phyloP scores from a whole-genome alignment of 257 asterid genomes.

The Nicotiana paniculata region DNA sequence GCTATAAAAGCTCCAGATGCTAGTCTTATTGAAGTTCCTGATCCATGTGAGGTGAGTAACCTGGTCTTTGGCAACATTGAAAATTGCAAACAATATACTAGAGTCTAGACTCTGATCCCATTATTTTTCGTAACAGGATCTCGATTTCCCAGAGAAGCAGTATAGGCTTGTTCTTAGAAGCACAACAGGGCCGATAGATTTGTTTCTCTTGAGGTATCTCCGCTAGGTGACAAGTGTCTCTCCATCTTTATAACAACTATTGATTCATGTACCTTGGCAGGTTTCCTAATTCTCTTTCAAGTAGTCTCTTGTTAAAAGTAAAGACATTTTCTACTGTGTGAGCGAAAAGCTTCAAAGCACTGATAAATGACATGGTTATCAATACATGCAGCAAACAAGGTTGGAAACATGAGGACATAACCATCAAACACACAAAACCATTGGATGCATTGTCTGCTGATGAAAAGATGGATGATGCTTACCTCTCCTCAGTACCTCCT shows the following conservation, averaged over 20 bases:
- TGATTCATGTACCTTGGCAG: background rate
- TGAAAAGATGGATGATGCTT: slow-evolving; percentile 16
- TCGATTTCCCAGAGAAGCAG: slow-evolving; percentile 37
- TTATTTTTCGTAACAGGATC: slow-evolving; percentile 34
- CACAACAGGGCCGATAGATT: slow-evolving; percentile 53
- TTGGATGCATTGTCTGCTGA: slow-evolving; percentile 26
- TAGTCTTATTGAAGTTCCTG: slow-evolving; percentile 65
- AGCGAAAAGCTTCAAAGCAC: background rate
- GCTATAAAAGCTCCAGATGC: slow-evolving; percentile 78
- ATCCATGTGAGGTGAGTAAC: slow-evolving; percentile 64
- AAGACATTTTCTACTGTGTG: background rate
- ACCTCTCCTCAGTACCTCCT: slow-evolving; percentile 8
- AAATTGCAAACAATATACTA: background rate
- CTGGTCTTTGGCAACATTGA: background rate
- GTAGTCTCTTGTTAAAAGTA: background rate
- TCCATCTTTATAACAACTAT: background rate
- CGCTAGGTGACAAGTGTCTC: background rate
- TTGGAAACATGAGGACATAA: slow-evolving; percentile 22
- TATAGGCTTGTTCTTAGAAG: slow-evolving; percentile 59
- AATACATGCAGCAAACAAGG: slow-evolving; percentile 35
- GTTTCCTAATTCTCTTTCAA: background rate
- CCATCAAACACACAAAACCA: slow-evolving; percentile 31
- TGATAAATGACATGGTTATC: background rate
- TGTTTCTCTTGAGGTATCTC: slow-evolving; percentile 60
- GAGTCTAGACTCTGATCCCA: slow-evolving; percentile 17